Conservation (phyloP, 257 asterid genomes). For the Fraxinus pennsylvanica region DNA sequence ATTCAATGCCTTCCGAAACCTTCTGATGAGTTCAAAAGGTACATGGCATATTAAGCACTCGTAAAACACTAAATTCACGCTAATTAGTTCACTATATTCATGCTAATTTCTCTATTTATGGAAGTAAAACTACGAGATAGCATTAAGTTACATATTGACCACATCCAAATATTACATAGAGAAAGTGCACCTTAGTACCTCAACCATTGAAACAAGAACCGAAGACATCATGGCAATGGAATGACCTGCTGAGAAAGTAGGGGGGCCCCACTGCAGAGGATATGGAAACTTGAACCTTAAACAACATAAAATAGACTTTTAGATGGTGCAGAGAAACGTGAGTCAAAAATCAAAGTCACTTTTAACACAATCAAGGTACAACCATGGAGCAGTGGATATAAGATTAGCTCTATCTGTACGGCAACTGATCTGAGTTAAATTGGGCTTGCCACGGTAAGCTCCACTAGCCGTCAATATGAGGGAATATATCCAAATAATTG, state of each 20-base stretch:
- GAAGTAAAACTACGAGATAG: neutral
- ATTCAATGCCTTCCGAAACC: neutral
- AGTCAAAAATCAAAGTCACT: neutral
- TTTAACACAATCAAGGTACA: constrained; percentile 20
- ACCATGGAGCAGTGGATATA: constrained; percentile 95
- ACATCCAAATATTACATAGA: constrained; percentile 7
- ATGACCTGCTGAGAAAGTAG: constrained; percentile 92
- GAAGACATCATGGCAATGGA: constrained; percentile 97
- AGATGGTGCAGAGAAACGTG: neutral
- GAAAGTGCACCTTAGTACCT: constrained; percentile 51
- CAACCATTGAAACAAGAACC: constrained; percentile 97
- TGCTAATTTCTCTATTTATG: neutral
- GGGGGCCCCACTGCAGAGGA: constrained; percentile 99
- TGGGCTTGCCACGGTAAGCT: constrained; percentile 66
- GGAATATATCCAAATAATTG: constrained; percentile 83
- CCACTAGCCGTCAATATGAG: constrained; percentile 85
- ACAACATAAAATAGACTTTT: constrained; percentile 18
- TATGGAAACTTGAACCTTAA: constrained; percentile 92
- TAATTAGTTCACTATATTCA: neutral
- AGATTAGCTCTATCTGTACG: constrained; percentile 84
- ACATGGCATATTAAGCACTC: neutral
- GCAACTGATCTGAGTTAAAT: constrained; percentile 69
- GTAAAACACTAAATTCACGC: too few relatives aligned
- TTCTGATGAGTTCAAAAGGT: neutral
- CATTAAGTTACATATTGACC: neutral